Evolutionary conservation across 164 flowering plant genomes (phyloP), one percentile per base, ranked within the genome.

Genomic region (Amborella trichopoda): DNA sequence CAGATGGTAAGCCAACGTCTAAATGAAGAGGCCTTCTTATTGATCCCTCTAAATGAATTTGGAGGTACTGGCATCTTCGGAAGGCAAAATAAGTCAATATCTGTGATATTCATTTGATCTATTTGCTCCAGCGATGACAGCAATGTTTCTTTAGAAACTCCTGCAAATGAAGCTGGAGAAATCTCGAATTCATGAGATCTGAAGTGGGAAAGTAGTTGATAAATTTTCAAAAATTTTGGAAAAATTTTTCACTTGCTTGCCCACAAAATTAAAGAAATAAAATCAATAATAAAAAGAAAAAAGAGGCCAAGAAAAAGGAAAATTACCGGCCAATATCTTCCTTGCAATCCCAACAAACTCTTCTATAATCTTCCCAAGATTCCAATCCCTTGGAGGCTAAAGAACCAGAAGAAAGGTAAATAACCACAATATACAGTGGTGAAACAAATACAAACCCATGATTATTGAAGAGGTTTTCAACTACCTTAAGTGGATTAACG

Each of bases 1-100:
- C 83, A 80, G 56, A 91, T 80, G 41, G 69, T 55, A 40, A 88
- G 81, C 95, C 95, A 88, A 20, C 97, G 87, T 55, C 66, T 82
- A 25, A 88, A 58, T 18, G 85, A 80, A 52, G 73, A 73, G 53
- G 56, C 64, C 70, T 79, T 85, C 59, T 52, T 62, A 34, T 68
- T 77, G 44, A 89, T 77, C 57, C 97, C 95, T 71, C 80, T 70
- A 47, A 87, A 87, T 48, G 76, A 59, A 72, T 75, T 78, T 59
- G 98, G 96, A 64, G 83, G 76, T 27, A 36, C 32, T 43, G 98
- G 98, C 74, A 91, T 49, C 40, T 63, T 58, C 28, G 87, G 83
- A 49, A 76, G 75, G 52, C 54, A 45, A 61, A 81, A 55, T 50
- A 68, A 63, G 44, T 58, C 61, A 28, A 84, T 48, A 49, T 72